These are phyloP conservation scores for Lojkania enalia DNA, from an alignment of 2,329 filamentous ascomycete species.

Conservation along the genomic window DNA sequence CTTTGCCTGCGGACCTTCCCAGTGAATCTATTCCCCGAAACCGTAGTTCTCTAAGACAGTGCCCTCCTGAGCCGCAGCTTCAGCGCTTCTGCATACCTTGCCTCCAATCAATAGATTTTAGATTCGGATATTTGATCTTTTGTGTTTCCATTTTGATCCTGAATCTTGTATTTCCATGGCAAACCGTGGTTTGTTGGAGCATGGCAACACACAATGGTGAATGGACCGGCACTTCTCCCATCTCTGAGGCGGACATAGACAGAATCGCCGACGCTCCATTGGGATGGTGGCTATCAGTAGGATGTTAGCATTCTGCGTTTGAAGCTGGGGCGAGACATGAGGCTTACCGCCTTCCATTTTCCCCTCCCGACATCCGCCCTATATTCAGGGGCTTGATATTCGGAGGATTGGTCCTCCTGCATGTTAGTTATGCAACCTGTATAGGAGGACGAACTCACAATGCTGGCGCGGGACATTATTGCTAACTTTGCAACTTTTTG, in stretches of 20 bases:
- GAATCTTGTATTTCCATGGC: conserved; percentile 11
- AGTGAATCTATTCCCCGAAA: not conserved
- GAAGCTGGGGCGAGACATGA: not conserved
- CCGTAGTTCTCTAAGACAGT: not conserved
- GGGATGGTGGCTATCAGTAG: conserved; percentile 5
- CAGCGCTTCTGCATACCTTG: not conserved
- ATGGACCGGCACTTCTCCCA: conserved; percentile 7
- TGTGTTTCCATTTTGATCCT: conserved; percentile 4
- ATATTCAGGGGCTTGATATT: conserved; percentile 4
- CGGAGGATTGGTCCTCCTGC: conserved; percentile 4
- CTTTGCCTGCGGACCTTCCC: conserved; percentile 3
- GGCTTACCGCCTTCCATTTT: conserved; percentile 5
- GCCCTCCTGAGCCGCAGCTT: not conserved
- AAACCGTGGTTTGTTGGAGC: conserved; percentile 1
- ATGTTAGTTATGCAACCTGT: conserved; percentile 4
- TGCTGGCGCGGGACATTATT: no score
- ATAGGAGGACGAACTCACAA: no score
- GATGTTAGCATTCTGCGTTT: not conserved
- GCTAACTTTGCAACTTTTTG: no score
- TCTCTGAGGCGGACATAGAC: conserved; percentile 9
- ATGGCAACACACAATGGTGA: conserved; percentile 4
- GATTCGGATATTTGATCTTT: conserved; percentile 5
- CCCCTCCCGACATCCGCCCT: conserved; percentile 9
- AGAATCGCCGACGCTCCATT: conserved; percentile 6
- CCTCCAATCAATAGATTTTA: not conserved